Base-by-base conservation (phyloP, 1,284 basidiomycete genomes). In the Irpex rosettiformis region DNA sequence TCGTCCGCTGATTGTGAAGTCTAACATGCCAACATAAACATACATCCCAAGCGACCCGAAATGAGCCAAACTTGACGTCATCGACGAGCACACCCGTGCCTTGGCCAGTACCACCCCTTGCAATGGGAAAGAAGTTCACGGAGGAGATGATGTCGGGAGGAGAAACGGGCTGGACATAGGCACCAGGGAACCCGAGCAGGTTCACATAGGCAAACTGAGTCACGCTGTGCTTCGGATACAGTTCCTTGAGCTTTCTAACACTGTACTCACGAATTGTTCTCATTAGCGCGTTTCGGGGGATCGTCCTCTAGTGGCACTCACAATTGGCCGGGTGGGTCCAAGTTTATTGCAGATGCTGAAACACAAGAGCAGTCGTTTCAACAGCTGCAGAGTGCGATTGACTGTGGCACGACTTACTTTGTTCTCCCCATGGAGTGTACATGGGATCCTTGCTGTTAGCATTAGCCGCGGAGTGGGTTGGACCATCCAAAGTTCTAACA, bases 161-260 rank as follows among this genome's bases (percentile, higher is more conserved):
- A 13, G 80, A 75, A 13, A 85, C 53, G 2, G 84, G 80, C 45
- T 77, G 70, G 4, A 77, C 69, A 28, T 69, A 58, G 8, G 79
- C 77, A 18, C 71, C 80, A 33, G 88, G 87, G 62, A 82, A 81
- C 8, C 69, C 69, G 7, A 87, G 69, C 47, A 88, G 62, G 62
- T 79, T 74, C 61, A 84, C 45, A 28, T 71, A 68, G 55, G 62
- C 70, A 2, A 84, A 80, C 60, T 81, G 72, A 3, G 88, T 77
- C 27, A 90, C 64, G 24, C 84, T 83, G 64, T 88, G 77, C 4
- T 80, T 77, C 2, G 88, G 86, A 67, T 89, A 84, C 10, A 85
- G 62, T 64, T 77, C 79, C 48, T 78, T 79, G 48, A 90, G 73
- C 25, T 56, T 49, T 11, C 47, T n/a, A 3, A 60, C 59, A 48